phyloP scores from a whole-genome alignment of 768 basidiomycete species.

The Agaricus blazei region DNA sequence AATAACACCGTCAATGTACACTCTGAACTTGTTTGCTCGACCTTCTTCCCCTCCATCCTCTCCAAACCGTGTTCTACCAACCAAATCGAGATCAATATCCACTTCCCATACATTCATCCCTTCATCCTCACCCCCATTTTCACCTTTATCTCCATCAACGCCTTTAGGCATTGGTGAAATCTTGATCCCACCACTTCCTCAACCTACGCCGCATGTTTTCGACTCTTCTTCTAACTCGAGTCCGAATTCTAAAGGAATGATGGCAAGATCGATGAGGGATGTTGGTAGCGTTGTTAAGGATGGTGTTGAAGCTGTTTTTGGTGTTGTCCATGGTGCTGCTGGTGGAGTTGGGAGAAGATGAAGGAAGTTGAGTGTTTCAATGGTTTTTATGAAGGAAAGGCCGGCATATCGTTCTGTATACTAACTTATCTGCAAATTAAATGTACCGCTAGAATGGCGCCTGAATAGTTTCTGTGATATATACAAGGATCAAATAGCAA shows the following conservation, averaged over 20 bases:
- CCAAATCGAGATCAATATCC: not conserved
- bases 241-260: too few relatives aligned
- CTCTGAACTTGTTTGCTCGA: conserved; percentile 48
- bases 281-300: conserved; percentile 72
- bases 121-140: not conserved
- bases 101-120: conserved; percentile 1
- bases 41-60: not conserved
- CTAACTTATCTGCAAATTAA: too few relatives aligned
- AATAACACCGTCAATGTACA: conserved; percentile 68
- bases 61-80: not conserved
- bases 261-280: conserved; percentile 56
- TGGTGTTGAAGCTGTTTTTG: conserved; percentile 33
- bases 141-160: not conserved
- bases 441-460: too few relatives aligned
- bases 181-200: conserved; percentile 34
- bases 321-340: not conserved
- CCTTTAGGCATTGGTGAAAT: not conserved
- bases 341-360: not conserved
- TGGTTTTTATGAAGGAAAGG: not conserved
- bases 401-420: too few relatives aligned
- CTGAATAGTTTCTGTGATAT: too few relatives aligned
- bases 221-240: conserved; percentile 35
- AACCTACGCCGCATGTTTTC: conserved; percentile 77
- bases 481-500: too few relatives aligned
- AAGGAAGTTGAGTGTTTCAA: not conserved